Evolutionary conservation across 768 basidiomycete species (phyloP).

Genomic region (Mycena polygramma): DNA sequence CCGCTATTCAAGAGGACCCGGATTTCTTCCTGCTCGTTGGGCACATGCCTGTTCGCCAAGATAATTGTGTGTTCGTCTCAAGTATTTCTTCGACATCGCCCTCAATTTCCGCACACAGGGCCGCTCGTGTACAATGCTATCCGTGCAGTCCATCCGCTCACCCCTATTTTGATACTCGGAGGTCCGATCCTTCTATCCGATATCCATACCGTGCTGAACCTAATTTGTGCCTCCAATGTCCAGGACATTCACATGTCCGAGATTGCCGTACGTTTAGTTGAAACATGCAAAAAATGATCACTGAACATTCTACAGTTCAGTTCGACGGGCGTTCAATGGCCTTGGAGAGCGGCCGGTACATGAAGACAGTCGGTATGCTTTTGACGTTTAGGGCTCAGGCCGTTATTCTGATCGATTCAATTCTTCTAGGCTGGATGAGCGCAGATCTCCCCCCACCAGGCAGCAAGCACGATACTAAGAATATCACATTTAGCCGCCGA

Average conservation of each 20-base stretch:
- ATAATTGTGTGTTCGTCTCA: conserved; percentile 65
- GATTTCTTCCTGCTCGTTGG: conserved; percentile 85
- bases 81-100: conserved; percentile 3
- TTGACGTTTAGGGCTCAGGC: conserved; percentile 7
- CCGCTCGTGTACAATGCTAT: conserved; percentile 79
- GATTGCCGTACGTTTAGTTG: no score
- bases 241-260: conserved; percentile 81
- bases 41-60: conserved; percentile 85
- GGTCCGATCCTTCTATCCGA: conserved; percentile 10
- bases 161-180: conserved; percentile 89
- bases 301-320: no score
- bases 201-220: no score
- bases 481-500: conserved; percentile 74
- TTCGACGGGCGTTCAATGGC: conserved; percentile 81
- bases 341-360: conserved; percentile 88
- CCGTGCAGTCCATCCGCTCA: conserved; percentile 75
- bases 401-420: conserved; percentile 29
- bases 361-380: conserved; percentile 89
- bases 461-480: conserved; percentile 39
- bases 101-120: conserved; percentile 57
- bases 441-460: conserved; percentile 36
- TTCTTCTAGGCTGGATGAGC: conserved; percentile 74
- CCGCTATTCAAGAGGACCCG: conserved; percentile 84
- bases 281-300: no score
- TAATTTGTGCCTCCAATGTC: not conserved